These are phyloP conservation scores for Paraphoma chrysanthemicola DNA, from an alignment of 2,329 filamentous ascomycete species.

Conservation along the genomic window DNA sequence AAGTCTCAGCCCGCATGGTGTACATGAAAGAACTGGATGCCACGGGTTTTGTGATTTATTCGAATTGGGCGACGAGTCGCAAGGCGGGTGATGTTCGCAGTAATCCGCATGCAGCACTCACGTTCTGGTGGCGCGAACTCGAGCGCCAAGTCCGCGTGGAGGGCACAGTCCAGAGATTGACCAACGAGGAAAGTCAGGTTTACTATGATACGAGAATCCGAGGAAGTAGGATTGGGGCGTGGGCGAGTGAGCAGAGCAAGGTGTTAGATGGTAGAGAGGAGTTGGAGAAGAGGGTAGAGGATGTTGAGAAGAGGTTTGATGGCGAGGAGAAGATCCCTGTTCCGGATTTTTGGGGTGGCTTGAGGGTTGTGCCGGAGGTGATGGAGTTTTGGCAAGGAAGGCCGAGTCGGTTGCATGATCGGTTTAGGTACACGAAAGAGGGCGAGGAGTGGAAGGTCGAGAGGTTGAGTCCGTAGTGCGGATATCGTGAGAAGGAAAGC, in stretches of 20 bases:
- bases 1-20: slow-evolving; percentile 83
- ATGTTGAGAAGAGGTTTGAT: slow-evolving; percentile 77
- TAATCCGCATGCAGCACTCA: slow-evolving; percentile 81
- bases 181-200: slow-evolving; percentile 72
- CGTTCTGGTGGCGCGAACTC: slow-evolving; percentile 87
- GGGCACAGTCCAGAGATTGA: slow-evolving; percentile 72
- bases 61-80: slow-evolving; percentile 82
- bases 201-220: slow-evolving; percentile 73
- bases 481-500: not conserved
- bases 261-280: slow-evolving; percentile 74
- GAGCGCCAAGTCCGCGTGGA: slow-evolving; percentile 94
- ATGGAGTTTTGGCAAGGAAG: slow-evolving; percentile 98
- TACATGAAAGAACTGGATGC: slow-evolving; percentile 95
- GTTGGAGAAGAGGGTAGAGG: slow-evolving; percentile 78
- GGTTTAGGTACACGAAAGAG: slow-evolving; percentile 79
- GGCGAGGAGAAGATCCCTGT: slow-evolving; percentile 82
- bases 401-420: slow-evolving; percentile 88
- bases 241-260: slow-evolving; percentile 88
- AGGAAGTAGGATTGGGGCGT: slow-evolving; percentile 85
- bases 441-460: slow-evolving; percentile 68
- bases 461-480: slow-evolving; percentile 71
- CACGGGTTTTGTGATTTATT: slow-evolving; percentile 87
- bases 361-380: slow-evolving; percentile 82
- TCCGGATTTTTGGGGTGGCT: slow-evolving; percentile 92
- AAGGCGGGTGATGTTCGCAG: slow-evolving; percentile 71